Conservation (phyloP, 805 yeast genomes). For the Wickerhamomyces queroliae region DNA sequence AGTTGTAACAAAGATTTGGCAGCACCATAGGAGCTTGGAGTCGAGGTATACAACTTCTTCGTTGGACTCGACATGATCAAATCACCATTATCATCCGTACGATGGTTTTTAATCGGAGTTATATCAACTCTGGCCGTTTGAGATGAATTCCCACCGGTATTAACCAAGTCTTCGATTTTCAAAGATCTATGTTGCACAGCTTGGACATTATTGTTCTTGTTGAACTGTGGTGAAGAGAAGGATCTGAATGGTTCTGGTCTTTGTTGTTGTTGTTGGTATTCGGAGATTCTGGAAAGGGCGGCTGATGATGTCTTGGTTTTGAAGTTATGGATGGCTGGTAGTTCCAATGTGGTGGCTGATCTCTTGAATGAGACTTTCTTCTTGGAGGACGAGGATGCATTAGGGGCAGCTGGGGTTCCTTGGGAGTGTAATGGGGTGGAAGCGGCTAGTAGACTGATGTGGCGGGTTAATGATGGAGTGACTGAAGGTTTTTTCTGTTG, state of each 20-base stretch:
- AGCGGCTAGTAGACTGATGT: constrained; percentile 30
- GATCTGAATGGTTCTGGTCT: constrained; percentile 1
- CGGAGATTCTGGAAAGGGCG: constrained; percentile 6
- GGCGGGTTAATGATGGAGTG: constrained; percentile 21
- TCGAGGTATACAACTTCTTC: constrained; percentile 27
- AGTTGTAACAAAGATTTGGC: constrained; percentile 38
- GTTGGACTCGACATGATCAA: constrained; percentile 31
- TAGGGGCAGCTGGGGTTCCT: too few species aligned
- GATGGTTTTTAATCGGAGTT: constrained; percentile 20
- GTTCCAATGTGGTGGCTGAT: constrained; percentile 5
- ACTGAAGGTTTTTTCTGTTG: constrained; percentile 2
- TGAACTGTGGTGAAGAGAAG: constrained; percentile 1
- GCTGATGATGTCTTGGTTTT: constrained; percentile 3
- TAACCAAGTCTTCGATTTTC: constrained; percentile 12
- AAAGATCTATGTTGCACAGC: constrained; percentile 5
- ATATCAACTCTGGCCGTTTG: constrained; percentile 18
- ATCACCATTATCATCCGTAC: constrained; percentile 17
- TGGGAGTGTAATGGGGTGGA: constrained; percentile 21
- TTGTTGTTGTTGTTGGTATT: constrained; percentile 1
- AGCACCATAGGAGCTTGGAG: constrained; percentile 44
- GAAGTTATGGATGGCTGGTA: neutral
- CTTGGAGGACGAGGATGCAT: constrained; percentile 4
- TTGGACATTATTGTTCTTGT: neutral
- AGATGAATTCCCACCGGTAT: constrained; percentile 2
- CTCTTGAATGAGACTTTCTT: constrained; percentile 16